Conservation (phyloP, 176 grass and related monocot species). For the Oropetium thomaeum region DNA sequence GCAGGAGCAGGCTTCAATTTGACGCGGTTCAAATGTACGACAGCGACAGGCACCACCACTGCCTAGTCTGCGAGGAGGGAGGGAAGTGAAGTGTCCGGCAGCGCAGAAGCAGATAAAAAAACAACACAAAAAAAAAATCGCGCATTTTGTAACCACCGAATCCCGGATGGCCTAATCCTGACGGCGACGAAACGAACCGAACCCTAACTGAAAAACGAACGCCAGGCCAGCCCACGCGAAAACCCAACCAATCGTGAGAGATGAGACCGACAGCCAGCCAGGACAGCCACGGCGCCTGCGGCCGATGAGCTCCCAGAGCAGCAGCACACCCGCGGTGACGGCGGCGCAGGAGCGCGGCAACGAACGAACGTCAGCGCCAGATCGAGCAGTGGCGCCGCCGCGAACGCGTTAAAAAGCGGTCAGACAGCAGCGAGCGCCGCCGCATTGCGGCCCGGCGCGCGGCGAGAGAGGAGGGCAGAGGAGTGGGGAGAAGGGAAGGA, state of each 20-base stretch:
- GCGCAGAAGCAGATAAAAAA: slow-evolving; percentile 23
- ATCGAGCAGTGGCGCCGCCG: slow-evolving; percentile 13
- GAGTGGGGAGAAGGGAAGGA: no score
- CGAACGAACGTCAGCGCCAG: neutral
- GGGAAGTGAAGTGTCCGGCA: slow-evolving; percentile 20
- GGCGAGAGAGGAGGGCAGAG: neutral
- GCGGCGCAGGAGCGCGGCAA: neutral
- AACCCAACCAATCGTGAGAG: neutral
- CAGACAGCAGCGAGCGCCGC: no score
- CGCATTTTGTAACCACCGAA: neutral
- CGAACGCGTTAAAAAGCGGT: no score
- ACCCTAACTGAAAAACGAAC: slow-evolving; percentile 10
- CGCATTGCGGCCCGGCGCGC: slow-evolving; percentile 8
- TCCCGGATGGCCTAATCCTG: neutral
- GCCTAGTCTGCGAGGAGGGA: neutral
- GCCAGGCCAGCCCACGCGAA: neutral
- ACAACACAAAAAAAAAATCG: slow-evolving; percentile 14
- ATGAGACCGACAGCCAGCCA: neutral
- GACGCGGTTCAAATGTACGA: slow-evolving; percentile 16
- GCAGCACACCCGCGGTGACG: neutral
- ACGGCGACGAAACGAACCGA: neutral
- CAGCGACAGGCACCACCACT: slow-evolving; percentile 22
- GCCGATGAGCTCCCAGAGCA: no score
- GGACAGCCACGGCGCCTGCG: neutral
- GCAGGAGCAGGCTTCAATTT: neutral